Conservation (phyloP, 1,284 basidiomycete genomes). For the Ceratobasidium sp. region DNA sequence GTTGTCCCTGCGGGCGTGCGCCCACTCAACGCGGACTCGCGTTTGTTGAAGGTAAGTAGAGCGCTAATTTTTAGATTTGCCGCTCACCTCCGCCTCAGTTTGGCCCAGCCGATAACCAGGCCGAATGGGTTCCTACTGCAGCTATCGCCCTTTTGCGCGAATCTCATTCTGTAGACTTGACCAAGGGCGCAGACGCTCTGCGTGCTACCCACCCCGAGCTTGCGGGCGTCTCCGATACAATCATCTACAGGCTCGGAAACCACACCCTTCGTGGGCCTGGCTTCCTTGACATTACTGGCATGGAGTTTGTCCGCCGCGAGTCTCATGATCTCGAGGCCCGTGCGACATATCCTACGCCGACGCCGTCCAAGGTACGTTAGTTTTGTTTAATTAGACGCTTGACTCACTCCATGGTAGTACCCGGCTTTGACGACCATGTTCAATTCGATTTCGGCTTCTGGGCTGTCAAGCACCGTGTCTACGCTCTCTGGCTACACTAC, state of each 20-base stretch:
- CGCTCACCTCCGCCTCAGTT: conserved; percentile 18
- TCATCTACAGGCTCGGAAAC: conserved; percentile 41
- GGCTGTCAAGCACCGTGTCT: conserved; percentile 40
- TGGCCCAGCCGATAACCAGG: conserved; percentile 26
- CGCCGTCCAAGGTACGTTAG: conserved; percentile 38
- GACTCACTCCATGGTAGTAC: conserved; percentile 19
- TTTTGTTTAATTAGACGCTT: neutral
- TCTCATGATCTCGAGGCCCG: conserved; percentile 25
- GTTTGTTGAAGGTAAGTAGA: conserved; percentile 23
- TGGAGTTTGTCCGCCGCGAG: conserved; percentile 32
- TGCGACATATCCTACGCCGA: conserved; percentile 39
- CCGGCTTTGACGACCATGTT: conserved; percentile 39
- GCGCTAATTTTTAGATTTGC: neutral
- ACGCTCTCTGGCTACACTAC: conserved; percentile 48
- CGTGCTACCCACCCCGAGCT: conserved; percentile 31
- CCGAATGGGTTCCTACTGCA: conserved; percentile 29
- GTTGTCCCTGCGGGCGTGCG: conserved; percentile 42
- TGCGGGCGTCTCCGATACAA: conserved; percentile 21
- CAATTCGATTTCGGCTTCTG: conserved; percentile 29
- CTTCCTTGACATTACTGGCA: conserved; percentile 45
- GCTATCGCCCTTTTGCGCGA: conserved; percentile 42
- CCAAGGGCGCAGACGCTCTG: conserved; percentile 13
- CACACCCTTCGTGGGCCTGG: conserved; percentile 43
- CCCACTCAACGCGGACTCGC: conserved; percentile 31
- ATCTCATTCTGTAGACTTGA: conserved; percentile 31